Percentiles rank a stretch among this genome's conserved stretches.
These are phyloP conservation scores for Homolaphlyctis polyrhiza DNA, from an alignment of 371 early-diverging fungal species.

Conservation along the genomic window DNA sequence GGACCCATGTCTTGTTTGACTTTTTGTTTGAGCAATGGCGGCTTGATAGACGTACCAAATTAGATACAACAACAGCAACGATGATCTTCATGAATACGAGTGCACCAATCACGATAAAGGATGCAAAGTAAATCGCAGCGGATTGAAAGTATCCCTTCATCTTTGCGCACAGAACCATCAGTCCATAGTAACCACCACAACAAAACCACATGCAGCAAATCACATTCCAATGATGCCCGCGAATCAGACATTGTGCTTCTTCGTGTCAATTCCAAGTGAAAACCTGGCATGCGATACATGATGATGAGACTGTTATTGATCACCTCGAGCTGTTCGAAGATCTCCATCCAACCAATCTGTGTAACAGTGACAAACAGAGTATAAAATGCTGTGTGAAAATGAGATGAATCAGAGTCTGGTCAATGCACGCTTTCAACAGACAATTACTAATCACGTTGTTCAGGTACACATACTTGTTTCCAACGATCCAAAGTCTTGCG, in stretches of 20 bases:
- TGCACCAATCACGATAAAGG: conserved; percentile 30
- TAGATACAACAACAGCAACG: conserved; percentile 37
- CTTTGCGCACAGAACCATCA: background rate
- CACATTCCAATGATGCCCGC: too few relatives aligned
- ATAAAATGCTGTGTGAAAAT: conserved; percentile 21
- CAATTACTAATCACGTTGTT: background rate
- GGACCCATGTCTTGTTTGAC: too few relatives aligned
- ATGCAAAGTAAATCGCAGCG: conserved; percentile 29
- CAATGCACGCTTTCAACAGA: too few relatives aligned
- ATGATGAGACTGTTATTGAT: too few relatives aligned
- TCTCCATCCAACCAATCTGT: conserved; percentile 31
- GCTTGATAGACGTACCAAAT: conserved; percentile 16
- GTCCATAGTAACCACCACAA: too few relatives aligned
- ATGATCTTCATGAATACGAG: conserved; percentile 36
- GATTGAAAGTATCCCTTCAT: conserved; percentile 18
- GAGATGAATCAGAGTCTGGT: background rate
- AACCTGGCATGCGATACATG: too few relatives aligned
- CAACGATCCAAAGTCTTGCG: conserved; percentile 22
- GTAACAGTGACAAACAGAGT: conserved; percentile 28
- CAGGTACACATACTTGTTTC: conserved; percentile 10
- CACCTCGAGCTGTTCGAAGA: conserved; percentile 25
- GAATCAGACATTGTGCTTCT: too few relatives aligned
- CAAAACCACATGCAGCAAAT: too few relatives aligned
- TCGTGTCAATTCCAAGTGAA: too few relatives aligned
- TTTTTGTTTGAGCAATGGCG: background rate